A percentile compares a stretch with the other conserved stretches of the same genome.
Evolutionary conservation across 306 rosid genomes (phyloP).

Genomic region (Malus sieversii): DNA sequence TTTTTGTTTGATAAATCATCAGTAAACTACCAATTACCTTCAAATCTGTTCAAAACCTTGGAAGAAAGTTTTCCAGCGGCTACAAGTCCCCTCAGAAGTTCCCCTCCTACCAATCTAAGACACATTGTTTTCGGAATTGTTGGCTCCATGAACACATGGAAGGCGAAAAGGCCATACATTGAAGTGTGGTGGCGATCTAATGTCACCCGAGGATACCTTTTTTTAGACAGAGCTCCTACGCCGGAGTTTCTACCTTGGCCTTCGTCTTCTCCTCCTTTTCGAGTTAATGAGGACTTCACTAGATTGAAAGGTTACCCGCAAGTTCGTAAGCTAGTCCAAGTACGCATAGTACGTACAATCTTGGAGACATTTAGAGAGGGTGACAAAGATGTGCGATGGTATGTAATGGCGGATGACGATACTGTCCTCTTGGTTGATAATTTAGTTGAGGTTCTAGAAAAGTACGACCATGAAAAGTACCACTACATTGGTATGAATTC

Average conservation of each 20-base stretch:
- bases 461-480: conserved; percentile 30
- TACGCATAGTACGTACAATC: conserved; percentile 23
- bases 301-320: not conserved
- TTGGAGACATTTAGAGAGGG: conserved; percentile 29
- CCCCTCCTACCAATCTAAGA: conserved; percentile 14
- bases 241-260: conserved; percentile 40
- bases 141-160: conserved; percentile 44
- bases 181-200: conserved; percentile 44
- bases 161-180: conserved; percentile 20
- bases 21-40: conserved; percentile 14
- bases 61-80: conserved; percentile 13
- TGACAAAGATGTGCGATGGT: conserved; percentile 39
- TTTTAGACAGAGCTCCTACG: conserved; percentile 31
- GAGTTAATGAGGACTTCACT: conserved; percentile 24
- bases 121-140: conserved; percentile 34
- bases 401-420: conserved; percentile 44
- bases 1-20: conserved; percentile 3
- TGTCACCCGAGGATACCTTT: conserved; percentile 35
- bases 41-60: conserved; percentile 13
- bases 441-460: conserved; percentile 24
- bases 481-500: conserved; percentile 37
- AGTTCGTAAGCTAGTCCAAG: conserved; percentile 1
- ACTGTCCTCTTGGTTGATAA: conserved; percentile 35
- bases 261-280: conserved; percentile 28
- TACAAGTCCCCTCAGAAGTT: not conserved